phyloP scores from a whole-genome alignment of 768 basidiomycete species.

The Pluteus cervinus region DNA sequence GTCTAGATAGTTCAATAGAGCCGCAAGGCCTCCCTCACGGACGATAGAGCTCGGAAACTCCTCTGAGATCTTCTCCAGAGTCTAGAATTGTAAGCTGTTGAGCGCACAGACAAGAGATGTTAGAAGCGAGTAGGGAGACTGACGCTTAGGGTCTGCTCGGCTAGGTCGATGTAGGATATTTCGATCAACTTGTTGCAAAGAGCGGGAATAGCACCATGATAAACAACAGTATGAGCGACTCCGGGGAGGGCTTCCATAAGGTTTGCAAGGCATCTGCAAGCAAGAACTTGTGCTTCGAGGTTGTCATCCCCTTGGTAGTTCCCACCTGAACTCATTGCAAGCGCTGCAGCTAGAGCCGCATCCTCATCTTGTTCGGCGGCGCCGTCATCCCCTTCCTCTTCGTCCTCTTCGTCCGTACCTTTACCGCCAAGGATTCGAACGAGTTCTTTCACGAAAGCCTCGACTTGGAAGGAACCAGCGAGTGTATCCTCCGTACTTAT shows the following conservation, averaged over 20 bases:
- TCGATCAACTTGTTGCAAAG: slow-evolving; percentile 96
- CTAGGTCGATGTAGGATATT: slow-evolving; percentile 96
- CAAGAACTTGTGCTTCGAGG: slow-evolving; percentile 90
- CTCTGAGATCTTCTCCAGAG: slow-evolving; percentile 96
- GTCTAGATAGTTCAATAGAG: slow-evolving; percentile 92
- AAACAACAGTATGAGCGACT: slow-evolving; percentile 94
- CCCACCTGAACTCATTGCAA: slow-evolving; percentile 74
- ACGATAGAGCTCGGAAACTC: slow-evolving; percentile 96
- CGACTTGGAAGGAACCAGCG: slow-evolving; percentile 92
- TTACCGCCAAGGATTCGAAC: slow-evolving; percentile 86
- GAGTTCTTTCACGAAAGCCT: slow-evolving; percentile 86
- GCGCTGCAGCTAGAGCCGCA: slow-evolving; percentile 80
- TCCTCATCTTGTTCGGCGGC: slow-evolving; percentile 72
- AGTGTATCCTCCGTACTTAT: slow-evolving; percentile 98
- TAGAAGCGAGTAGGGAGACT: slow-evolving; percentile 28
- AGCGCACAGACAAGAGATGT: slow-evolving; percentile 12
- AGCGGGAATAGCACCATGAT: slow-evolving; percentile 97
- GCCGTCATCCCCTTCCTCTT: slow-evolving; percentile 66
- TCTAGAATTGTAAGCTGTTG: slow-evolving; percentile 43
- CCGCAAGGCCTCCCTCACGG: slow-evolving; percentile 89
- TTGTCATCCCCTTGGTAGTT: slow-evolving; percentile 76
- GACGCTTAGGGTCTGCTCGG: slow-evolving; percentile 96
- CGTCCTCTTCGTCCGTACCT: slow-evolving; percentile 65
- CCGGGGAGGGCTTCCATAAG: slow-evolving; percentile 99
- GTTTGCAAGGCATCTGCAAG: slow-evolving; percentile 95